These are phyloP conservation scores for Selenicereus undatus DNA, from an alignment of 148 eudicot species.

Conservation along the genomic window DNA sequence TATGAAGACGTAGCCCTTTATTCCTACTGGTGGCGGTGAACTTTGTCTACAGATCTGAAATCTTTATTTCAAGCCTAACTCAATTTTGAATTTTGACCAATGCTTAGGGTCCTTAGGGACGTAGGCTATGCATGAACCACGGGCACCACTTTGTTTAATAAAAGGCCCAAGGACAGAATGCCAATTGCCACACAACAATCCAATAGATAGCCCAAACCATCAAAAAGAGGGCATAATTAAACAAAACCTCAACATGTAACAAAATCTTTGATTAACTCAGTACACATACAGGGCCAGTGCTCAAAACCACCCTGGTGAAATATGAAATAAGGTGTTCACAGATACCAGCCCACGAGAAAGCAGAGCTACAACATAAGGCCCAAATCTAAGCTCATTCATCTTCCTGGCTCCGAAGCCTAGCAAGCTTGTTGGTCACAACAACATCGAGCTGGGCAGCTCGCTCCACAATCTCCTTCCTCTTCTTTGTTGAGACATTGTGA, in stretches of 20 bases:
- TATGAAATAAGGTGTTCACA: neutral
- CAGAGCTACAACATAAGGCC: neutral
- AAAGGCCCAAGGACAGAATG: too few relatives aligned
- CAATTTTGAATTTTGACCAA: too few relatives aligned
- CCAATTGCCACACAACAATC: too few relatives aligned
- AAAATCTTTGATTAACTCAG: neutral
- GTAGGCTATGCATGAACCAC: too few relatives aligned
- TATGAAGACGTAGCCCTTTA: too few relatives aligned
- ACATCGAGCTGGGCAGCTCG: conserved; percentile 26
- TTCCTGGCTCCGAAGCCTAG: conserved; percentile 28
- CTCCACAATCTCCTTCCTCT: conserved; percentile 24
- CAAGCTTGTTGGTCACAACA: conserved; percentile 31
- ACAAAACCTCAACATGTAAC: neutral
- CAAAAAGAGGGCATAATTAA: neutral
- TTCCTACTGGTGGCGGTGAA: too few relatives aligned
- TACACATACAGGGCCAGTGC: conserved; percentile 11
- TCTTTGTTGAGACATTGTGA: conserved; percentile 24
- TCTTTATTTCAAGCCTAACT: too few relatives aligned
- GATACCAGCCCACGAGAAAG: neutral
- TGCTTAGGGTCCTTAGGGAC: too few relatives aligned
- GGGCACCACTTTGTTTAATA: too few relatives aligned
- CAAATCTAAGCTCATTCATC: conserved; percentile 19
- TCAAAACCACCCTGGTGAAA: neutral
- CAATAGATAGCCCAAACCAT: too few relatives aligned
- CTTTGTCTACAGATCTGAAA: too few relatives aligned